A percentile compares a stretch with the other conserved stretches of the same genome.
These are phyloP conservation scores for Lactarius indigo DNA, from an alignment of 768 basidiomycete species.

Conservation along the genomic window DNA sequence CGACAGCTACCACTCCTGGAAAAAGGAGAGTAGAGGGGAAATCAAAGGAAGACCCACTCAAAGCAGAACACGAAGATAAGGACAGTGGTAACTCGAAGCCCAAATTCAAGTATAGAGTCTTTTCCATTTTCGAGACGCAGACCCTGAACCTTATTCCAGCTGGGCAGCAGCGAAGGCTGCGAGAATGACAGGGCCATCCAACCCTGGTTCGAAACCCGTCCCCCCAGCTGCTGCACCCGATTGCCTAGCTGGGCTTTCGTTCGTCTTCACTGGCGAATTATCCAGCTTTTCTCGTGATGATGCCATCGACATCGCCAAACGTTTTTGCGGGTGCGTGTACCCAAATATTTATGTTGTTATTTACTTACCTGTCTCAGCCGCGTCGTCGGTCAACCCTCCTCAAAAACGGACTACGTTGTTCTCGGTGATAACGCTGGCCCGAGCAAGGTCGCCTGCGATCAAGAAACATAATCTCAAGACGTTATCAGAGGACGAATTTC, in stretches of 20 bases:
- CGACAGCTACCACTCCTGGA: neutral
- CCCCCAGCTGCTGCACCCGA: conserved; percentile 74
- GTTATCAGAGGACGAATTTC: conserved; percentile 82
- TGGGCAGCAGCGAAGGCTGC: conserved; percentile 58
- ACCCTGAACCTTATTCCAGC: conserved; percentile 29
- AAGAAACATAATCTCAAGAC: conserved; percentile 74
- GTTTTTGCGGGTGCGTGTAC: conserved; percentile 78
- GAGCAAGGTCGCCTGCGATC: conserved; percentile 81
- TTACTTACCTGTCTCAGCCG: conserved; percentile 47
- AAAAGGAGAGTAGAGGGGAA: conserved; percentile 17
- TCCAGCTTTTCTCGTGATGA: conserved; percentile 85
- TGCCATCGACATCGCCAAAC: conserved; percentile 82
- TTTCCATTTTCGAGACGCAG: neutral
- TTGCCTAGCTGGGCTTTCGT: conserved; percentile 79
- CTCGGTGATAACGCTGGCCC: conserved; percentile 87
- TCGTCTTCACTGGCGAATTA: conserved; percentile 96
- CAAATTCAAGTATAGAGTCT: conserved; percentile 36
- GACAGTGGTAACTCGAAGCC: conserved; percentile 32
- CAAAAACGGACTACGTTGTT: conserved; percentile 86
- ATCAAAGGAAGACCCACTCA: conserved; percentile 22
- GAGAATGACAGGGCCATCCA: conserved; percentile 54
- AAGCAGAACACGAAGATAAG: conserved; percentile 18
- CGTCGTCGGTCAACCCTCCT: conserved; percentile 83
- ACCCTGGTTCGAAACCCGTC: conserved; percentile 54
- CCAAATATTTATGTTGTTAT: neutral